These are phyloP conservation scores for Pontederia paniculata DNA, from an alignment of 176 grass and related monocot species.

Conservation along the genomic window DNA sequence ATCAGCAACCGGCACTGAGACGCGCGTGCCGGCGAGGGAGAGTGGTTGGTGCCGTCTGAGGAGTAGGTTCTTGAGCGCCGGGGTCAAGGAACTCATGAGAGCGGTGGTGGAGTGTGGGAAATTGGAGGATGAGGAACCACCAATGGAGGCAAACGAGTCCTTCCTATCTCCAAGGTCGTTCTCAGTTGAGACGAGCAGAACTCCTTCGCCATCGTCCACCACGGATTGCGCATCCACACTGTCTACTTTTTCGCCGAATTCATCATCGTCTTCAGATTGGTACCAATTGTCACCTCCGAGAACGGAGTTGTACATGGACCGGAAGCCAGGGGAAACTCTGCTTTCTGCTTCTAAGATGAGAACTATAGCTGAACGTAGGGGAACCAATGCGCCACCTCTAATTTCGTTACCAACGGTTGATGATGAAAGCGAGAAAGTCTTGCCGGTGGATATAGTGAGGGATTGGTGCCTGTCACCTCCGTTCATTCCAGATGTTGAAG, in stretches of 20 bases:
- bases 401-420: slow-evolving; percentile 8
- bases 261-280: slow-evolving; percentile 34
- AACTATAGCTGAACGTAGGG: slow-evolving; percentile 36
- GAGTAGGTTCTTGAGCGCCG: slow-evolving; percentile 5
- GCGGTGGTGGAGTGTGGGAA: slow-evolving; percentile 3
- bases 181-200: slow-evolving; percentile 20
- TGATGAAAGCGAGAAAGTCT: slow-evolving; percentile 14
- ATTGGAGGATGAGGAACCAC: slow-evolving; percentile 2
- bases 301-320: slow-evolving; percentile 12
- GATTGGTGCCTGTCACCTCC: slow-evolving; percentile 42
- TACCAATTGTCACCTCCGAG: slow-evolving; percentile 29
- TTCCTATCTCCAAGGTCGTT: slow-evolving; percentile 7
- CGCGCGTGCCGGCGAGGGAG: background rate
- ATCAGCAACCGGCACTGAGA: background rate
- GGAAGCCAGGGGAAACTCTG: slow-evolving; percentile 6
- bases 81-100: background rate
- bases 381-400: slow-evolving; percentile 23
- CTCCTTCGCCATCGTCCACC: slow-evolving; percentile 32
- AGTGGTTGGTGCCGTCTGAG: slow-evolving; percentile 14
- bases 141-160: background rate
- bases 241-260: slow-evolving; percentile 22
- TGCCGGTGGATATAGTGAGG: background rate
- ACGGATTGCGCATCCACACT: slow-evolving; percentile 8
- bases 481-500: slow-evolving; percentile 37
- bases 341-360: slow-evolving; percentile 7